Evolutionary conservation across 1,284 basidiomycete genomes (phyloP).

Genomic region (Ustilago trichophora): DNA sequence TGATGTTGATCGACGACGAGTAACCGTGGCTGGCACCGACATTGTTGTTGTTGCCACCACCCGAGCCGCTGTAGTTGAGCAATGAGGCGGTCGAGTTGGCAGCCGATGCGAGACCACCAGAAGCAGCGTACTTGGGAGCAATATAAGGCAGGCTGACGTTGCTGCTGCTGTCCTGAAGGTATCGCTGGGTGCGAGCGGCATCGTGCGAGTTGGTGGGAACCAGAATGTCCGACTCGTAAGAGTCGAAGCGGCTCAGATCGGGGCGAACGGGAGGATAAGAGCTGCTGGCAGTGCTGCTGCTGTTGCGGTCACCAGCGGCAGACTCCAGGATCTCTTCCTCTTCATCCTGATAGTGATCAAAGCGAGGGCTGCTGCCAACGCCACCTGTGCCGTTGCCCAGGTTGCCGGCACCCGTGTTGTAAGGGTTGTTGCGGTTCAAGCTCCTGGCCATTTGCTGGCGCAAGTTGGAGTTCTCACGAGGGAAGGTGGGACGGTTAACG

Average conservation of each 20-base stretch:
- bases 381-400: slow-evolving; percentile 6
- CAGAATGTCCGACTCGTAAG: slow-evolving; percentile 38
- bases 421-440: slow-evolving; percentile 22
- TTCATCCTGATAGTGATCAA: slow-evolving; percentile 15
- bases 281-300: slow-evolving; percentile 11
- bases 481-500: slow-evolving; percentile 38
- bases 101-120: slow-evolving; percentile 14
- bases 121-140: slow-evolving; percentile 32
- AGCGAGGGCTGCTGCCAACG: slow-evolving; percentile 30
- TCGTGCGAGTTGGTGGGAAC: slow-evolving; percentile 33
- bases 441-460: slow-evolving; percentile 24
- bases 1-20: slow-evolving; percentile 30
- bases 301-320: slow-evolving; percentile 3
- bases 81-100: slow-evolving; percentile 30
- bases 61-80: slow-evolving; percentile 33
- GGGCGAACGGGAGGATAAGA: slow-evolving; percentile 26
- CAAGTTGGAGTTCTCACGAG: slow-evolving; percentile 30
- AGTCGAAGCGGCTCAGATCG: slow-evolving; percentile 27
- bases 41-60: slow-evolving; percentile 14
- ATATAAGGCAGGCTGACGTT: slow-evolving; percentile 42
- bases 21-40: slow-evolving; percentile 30
- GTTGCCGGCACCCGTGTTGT: slow-evolving; percentile 16
- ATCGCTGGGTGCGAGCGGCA: slow-evolving; percentile 36
- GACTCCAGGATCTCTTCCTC: slow-evolving; percentile 7
- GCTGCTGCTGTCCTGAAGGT: slow-evolving; percentile 42